Base-by-base conservation (phyloP, 805 yeast species). In the Metschnikowia lochheadii region DNA sequence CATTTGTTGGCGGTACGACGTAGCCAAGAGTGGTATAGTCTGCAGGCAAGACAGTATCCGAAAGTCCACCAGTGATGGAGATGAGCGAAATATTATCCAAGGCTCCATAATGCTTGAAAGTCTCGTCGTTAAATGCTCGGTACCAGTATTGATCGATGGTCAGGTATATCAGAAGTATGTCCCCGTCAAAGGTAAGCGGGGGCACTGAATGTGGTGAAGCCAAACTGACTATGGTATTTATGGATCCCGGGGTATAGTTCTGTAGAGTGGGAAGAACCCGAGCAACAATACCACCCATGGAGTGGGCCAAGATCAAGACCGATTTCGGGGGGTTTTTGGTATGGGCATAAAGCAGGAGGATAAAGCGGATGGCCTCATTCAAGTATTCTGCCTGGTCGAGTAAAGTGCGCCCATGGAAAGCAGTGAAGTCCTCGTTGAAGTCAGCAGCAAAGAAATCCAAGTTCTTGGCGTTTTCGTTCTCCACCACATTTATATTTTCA, bases 251-350 rank as follows among this genome's bases (percentile, higher is more conserved):
- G 1, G 73, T 60, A 63, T 89, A 91, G 61, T 89, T 91, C 1
- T 89, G 86, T 48, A 92, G 68, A 0, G 95, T 83, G 6, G 89
- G 76, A 81, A 91, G 81, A 0, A 89, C 84, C 51, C 98, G 76
- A 3, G 96, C 87, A 1, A 94, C 98, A 15, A 92, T 80, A 2
- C 99, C 99, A 39, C 99, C 99, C 99, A 92, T 92, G 0, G 98
- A 92, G 69, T 92, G 99, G 2, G 89, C 97, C 0, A 92, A 56
- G 0, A 92, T 63, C 0, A 92, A 80, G 1, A 92, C 96, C 0
- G 96, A 86, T 26, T 66, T 64, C 0, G 94, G 94, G 32, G 71
- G 70, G 6, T 64, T 60, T 1, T 64, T 62, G 18, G 64, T 66
- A 7, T 70, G 55, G n/a, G 66, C 56, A 60, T 92, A 92, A 5